Conservation (phyloP, 2,329 filamentous ascomycete genomes). For the Rhynchosporium secalis region DNA sequence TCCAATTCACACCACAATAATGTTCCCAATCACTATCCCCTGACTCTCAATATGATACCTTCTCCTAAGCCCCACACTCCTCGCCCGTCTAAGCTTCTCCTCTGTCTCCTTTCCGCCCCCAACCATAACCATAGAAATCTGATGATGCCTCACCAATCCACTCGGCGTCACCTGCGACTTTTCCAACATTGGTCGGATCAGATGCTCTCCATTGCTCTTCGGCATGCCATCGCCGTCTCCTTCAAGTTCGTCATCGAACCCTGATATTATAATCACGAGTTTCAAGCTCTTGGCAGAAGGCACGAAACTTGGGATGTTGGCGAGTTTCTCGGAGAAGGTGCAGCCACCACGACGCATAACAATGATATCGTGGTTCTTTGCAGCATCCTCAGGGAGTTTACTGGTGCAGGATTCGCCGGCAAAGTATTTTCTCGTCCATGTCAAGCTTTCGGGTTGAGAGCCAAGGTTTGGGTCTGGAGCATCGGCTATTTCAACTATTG, state of each 20-base stretch:
- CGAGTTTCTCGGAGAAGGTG: constrained; percentile 78
- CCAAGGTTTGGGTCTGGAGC: constrained; percentile 41
- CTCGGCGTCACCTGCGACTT: constrained; percentile 57
- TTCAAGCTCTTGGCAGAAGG: constrained; percentile 65
- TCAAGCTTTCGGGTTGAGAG: constrained; percentile 47
- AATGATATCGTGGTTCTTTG: constrained; percentile 68
- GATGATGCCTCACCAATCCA: constrained; percentile 49
- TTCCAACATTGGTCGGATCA: constrained; percentile 69
- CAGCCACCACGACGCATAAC: constrained; percentile 81
- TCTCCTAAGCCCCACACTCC: constrained; percentile 71
- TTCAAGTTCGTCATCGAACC: constrained; percentile 43
- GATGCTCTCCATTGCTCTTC: constrained; percentile 41
- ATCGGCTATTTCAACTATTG: constrained; percentile 61
- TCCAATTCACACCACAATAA: constrained; percentile 56
- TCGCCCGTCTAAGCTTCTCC: constrained; percentile 60
- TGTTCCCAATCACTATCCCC: constrained; percentile 75
- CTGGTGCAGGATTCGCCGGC: constrained; percentile 64
- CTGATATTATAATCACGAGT: constrained; percentile 75
- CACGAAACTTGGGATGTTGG: constrained; percentile 77
- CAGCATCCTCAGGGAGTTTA: constrained; percentile 52
- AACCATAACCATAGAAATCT: constrained; percentile 82
- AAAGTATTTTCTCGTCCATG: constrained; percentile 71
- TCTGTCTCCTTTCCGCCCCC: constrained; percentile 68
- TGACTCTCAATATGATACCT: constrained; percentile 80
- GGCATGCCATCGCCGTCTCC: constrained; percentile 35